Evolutionary conservation across 176 grass and related monocot species (phyloP).

Genomic region (Zoysia pacifica): DNA sequence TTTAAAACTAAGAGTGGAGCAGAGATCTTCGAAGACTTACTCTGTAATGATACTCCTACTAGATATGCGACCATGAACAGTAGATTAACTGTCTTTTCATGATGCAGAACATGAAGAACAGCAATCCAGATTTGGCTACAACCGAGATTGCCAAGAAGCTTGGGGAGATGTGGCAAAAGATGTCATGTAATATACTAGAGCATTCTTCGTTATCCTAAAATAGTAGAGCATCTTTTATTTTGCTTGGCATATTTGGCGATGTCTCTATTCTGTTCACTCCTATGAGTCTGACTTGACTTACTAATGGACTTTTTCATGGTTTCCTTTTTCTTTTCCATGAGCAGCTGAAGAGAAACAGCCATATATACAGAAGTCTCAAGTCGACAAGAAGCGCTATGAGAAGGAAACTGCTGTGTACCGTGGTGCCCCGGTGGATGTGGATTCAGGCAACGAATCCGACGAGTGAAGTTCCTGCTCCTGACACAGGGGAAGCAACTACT

Average conservation of each 20-base stretch:
- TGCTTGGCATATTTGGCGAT: neutral
- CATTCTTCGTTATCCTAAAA: constrained; percentile 28
- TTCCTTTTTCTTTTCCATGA: constrained; percentile 10
- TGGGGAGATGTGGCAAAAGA: constrained; percentile 86
- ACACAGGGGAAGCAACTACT: neutral
- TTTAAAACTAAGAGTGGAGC: neutral
- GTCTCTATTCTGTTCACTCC: neutral
- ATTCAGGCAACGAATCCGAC: constrained; percentile 63
- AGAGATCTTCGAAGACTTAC: neutral
- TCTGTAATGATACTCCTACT: neutral
- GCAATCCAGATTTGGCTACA: constrained; percentile 66
- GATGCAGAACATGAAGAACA: constrained; percentile 70
- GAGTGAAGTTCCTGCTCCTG: neutral
- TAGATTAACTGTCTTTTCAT: constrained; percentile 35
- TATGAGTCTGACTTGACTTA: neutral
- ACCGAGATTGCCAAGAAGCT: constrained; percentile 78
- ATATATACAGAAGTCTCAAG: constrained; percentile 65
- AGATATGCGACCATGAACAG: constrained; percentile 18
- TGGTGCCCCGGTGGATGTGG: constrained; percentile 44
- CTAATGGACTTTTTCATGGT: neutral
- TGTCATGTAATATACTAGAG: constrained; percentile 67
- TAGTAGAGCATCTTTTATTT: neutral
- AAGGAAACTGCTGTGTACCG: constrained; percentile 69
- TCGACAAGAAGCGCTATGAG: constrained; percentile 71
- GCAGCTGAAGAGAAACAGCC: constrained; percentile 80